Base-by-base conservation (phyloP, 352 stramenopile genomes). In the Globisporangium splendens region DNA sequence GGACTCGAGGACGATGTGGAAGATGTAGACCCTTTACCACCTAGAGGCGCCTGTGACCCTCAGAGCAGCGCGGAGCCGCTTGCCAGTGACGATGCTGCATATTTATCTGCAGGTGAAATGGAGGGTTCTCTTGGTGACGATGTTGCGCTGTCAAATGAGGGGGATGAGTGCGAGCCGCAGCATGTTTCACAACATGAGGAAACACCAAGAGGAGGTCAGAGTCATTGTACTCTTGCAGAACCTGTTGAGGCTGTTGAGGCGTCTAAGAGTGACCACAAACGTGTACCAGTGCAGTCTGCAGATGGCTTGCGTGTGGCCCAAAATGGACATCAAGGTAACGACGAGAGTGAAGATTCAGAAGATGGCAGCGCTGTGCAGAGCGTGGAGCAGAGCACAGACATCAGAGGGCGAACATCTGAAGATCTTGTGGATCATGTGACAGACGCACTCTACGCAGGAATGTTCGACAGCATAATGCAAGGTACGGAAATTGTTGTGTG, bases 381-480 rank as follows among this genome's bases (percentile, higher is more conserved):
- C 1, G 13, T 18, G 39, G 39, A 44, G 10, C 3, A n/a, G 39
- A 15, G n/a, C 6, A 12, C 13, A 7, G 13, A 44, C 17, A 18
- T 44, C 39, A 12, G 39, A 44, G 10, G 12, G 17, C 21, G 20
- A 31, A 2, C 38, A 39, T 39, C 18, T 18, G 17, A 1, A 49
- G 47, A 46, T 1, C 8, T 54, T 24, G 33, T 22, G 17, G 56
- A 68, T 42, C 60, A 57, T 43, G 55, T 75, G 28, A n/a, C 63
- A 41, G 48, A 59, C 14, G 28, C 71, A 22, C 15, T 80, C 7
- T 69, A 67, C 10, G 28, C 46, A 11, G 54, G 68, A 18, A 38
- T 80, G 28, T 51, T 72, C 6, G 38, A 66, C 48, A 21, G 51
- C 1, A 15, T 72, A 0, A 49, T 59, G 20, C 33, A 56, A 20